Base-by-base conservation (phyloP, 768 basidiomycete species). In the Jaapia argillacea region DNA sequence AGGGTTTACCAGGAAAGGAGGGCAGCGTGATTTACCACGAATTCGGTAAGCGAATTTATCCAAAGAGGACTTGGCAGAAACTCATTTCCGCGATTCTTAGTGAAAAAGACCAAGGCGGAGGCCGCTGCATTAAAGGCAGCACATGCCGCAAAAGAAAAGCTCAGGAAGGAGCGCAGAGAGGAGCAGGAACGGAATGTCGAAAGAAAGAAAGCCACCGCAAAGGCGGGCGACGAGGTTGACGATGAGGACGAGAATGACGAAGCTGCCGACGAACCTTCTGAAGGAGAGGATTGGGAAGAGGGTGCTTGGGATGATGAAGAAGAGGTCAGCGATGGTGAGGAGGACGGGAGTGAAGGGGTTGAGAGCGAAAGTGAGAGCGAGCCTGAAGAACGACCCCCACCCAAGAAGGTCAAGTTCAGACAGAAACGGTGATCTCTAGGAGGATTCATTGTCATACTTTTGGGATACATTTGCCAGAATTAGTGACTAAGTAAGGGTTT, bases 21-120 rank as follows among this genome's bases (percentile, higher is more conserved):
- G 90, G 96, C 4, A 78, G 75, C 49, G 89, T 97, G 1, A 82
- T 99, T 31, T 96, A 85, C 67, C 96, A 99, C 58, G 82, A 88
- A 64, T 86, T 96, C 54, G 85, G 94, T 91, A 53, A 53, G 86
- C 70, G 3, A 26, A 16, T 24, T 22, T 39, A 48, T 39, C 6
- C 24, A 16, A 33, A 10, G 28, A 10, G 28, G 28, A 33, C 10
- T 10, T 10, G 28, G 28, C 28, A 16, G 28, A 33, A 33, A 33
- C 16, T 16, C 16, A 16, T 33, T 33, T 33, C 16, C 16, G 28
- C 25, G 31, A 6, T 48, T 20, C 37, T n/a, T 58, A 96, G 94
- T 97, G 41, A 87, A 89, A 69, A 98, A 93, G 63, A 73, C 85
- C 27, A 89, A 85, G 61, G 77, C 81, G 40, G 82, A 93, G 51